Evolutionary conservation across 441 rosid species (phyloP), one percentile per base, ranked within the genome.

Genomic region (Eutrema salsugineum): DNA sequence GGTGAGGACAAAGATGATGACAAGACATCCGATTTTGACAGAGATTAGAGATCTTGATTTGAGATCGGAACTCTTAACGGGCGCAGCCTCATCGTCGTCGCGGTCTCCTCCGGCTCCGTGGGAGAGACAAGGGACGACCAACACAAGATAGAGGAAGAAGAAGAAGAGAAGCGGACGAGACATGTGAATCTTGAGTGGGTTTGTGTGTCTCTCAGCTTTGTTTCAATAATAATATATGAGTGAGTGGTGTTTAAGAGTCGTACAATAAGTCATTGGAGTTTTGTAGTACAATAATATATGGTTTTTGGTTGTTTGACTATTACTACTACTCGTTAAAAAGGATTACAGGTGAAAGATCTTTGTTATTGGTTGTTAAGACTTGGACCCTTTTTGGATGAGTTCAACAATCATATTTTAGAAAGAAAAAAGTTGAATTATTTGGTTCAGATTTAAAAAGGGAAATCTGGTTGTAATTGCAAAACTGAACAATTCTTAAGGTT

Each of bases 11-110:
- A 88, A 87, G 28, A 88, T 77, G 33, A 90, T 57, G 24, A 92
- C 76, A 78, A 90, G 78, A 56, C 96, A 90, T 79, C 87, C 84
- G 27, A 92, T 75, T 50, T 92, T 92, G 36, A 73, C 88, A 19
- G 85, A 39, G 28, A 92, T 72, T 32, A 92, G 75, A 1, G 88
- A 28, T 72, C 12, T 86, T 17, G 84, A 62, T 42, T 49, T 66
- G 57, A 75, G 68, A 66, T 72, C 65, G 48, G 43, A 2, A 11
- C 61, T 56, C 28, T 35, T 56, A 6, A 24, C 61, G 15, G 1
- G 61, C 1, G 66, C 58, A 15, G 50, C 70, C 5, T 33, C 82
- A 11, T 73, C 86, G 2, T 76, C 83, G 60, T 72, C 71, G 19
- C 22, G 51, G 53, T 70, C 69, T 33, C 83, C 91, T 48, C 73